Base-by-base conservation (phyloP, 352 stramenopile species). In the Pythium oligandrum region DNA sequence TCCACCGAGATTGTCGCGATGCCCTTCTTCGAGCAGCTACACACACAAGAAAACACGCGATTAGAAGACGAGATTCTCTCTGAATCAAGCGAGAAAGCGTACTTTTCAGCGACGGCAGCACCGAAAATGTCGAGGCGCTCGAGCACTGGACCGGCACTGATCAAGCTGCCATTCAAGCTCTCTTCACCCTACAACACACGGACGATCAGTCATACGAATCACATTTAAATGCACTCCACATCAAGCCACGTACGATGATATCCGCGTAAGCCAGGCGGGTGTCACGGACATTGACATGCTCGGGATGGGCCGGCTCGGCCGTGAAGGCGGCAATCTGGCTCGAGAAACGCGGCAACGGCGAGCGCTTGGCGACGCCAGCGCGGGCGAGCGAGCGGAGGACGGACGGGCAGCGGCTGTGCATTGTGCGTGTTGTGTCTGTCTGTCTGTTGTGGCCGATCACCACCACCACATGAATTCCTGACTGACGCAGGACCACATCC, bases 1-100 rank as follows among this genome's bases (percentile, higher is more conserved):
- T 88, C 78, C 4, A 86, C 69, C 3, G 73, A 83, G 51, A 88
- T 80, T 30, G 78, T 88, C 35, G 78, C 78, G 42, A 84, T 81
- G 17, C 61, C 62, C 56, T 79, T 81, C 55, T 68, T 71, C 12
- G 17, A 26, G 17, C 17, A 26, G 75, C 75, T 39, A 83, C 63
- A 61, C 74, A 82, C 33, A 17, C 3, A 42, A 17, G 34, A 48
- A 1, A 3, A 38, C n/a, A 5, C 44, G 3, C 7, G 2, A 5
- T 33, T 34, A 26, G 17, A 17, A 39, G 26, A 42, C 17, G 38
- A 42, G 38, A 26, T 26, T 26, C 17, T 26, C 17, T 26, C n/a
- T 46, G 17, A 48, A 31, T 33, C 31, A 44, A 3, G 48, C 7
- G 11, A 59, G 4, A 44, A 12, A 12, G 48, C 70, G 38, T 57